phyloP scores from a whole-genome alignment of 305 asterid genomes.

The Caryopteris hybrid region DNA sequence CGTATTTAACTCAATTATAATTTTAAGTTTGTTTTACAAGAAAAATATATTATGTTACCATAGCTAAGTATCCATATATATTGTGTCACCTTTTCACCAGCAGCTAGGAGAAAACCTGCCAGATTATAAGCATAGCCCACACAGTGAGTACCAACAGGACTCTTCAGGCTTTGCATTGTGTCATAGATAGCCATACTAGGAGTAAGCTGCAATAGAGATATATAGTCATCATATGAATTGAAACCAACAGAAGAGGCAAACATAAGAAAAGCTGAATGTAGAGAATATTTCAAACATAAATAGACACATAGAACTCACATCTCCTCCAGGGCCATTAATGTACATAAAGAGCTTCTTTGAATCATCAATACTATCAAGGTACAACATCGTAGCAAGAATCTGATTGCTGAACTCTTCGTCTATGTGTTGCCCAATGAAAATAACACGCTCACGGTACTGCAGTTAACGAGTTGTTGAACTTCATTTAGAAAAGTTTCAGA shows the following conservation, averaged over 20 bases:
- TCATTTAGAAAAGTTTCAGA: neutral
- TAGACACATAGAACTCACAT: slow-evolving; percentile 50
- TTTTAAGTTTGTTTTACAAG: too few species aligned
- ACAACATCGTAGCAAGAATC: slow-evolving; percentile 86
- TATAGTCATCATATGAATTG: neutral
- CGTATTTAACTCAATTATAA: neutral
- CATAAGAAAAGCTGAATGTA: neutral
- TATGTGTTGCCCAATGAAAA: slow-evolving; percentile 77
- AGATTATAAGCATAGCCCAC: slow-evolving; percentile 75
- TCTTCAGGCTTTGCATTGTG: slow-evolving; percentile 92
- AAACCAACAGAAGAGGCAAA: neutral
- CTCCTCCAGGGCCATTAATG: slow-evolving; percentile 95
- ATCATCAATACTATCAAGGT: slow-evolving; percentile 81
- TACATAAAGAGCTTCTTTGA: slow-evolving; percentile 64
- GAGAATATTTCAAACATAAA: neutral
- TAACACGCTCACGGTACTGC: slow-evolving; percentile 94
- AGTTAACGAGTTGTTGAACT: slow-evolving; percentile 17
- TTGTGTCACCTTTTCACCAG: slow-evolving; percentile 84
- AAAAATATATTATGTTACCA: neutral
- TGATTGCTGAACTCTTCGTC: slow-evolving; percentile 91
- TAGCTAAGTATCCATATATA: neutral
- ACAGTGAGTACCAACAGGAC: slow-evolving; percentile 82
- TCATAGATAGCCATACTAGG: slow-evolving; percentile 93
- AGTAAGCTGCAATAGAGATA: slow-evolving; percentile 59
- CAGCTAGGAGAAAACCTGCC: slow-evolving; percentile 87